Evolutionary conservation across 176 grass and related monocot species (phyloP).

Genomic region (Pontederia crassipes): DNA sequence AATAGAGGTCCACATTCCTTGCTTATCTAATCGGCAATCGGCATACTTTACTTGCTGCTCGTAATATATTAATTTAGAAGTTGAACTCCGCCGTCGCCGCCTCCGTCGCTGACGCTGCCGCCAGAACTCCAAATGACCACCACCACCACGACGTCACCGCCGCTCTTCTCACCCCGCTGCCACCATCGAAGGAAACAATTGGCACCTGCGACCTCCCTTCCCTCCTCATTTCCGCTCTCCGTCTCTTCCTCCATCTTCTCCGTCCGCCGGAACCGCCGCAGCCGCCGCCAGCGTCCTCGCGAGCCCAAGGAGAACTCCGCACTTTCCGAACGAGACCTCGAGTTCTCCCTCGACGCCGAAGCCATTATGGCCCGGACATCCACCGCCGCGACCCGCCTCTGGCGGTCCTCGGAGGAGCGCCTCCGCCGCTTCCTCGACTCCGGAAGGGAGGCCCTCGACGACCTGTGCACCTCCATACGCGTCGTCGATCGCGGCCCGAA

Average conservation of each 20-base stretch:
- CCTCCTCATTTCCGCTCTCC: background rate
- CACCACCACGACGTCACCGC: background rate
- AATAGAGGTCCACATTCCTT: too few species aligned
- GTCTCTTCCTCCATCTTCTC: background rate
- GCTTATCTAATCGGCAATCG: too few species aligned
- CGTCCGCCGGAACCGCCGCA: background rate
- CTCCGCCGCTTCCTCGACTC: slow-evolving; percentile 37
- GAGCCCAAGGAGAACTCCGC: slow-evolving; percentile 19
- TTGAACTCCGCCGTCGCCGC: too few species aligned
- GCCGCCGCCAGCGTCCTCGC: slow-evolving; percentile 20
- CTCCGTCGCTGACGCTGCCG: background rate
- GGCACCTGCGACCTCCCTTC: background rate
- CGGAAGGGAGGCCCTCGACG: slow-evolving; percentile 42
- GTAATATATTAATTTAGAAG: too few species aligned
- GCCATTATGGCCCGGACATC: background rate
- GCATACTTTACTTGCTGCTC: too few species aligned
- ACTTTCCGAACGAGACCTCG: slow-evolving; percentile 9
- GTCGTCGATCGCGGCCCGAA: slow-evolving; percentile 24
- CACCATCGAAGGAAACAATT: background rate
- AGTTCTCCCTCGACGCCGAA: slow-evolving; percentile 5
- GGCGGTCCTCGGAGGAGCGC: slow-evolving; percentile 24
- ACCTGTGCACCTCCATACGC: slow-evolving; percentile 38
- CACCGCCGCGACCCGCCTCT: slow-evolving; percentile 34
- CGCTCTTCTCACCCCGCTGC: slow-evolving; percentile 7
- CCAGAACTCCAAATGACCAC: background rate